Conservation (phyloP, 768 basidiomycete species). For the Boletus edulis region DNA sequence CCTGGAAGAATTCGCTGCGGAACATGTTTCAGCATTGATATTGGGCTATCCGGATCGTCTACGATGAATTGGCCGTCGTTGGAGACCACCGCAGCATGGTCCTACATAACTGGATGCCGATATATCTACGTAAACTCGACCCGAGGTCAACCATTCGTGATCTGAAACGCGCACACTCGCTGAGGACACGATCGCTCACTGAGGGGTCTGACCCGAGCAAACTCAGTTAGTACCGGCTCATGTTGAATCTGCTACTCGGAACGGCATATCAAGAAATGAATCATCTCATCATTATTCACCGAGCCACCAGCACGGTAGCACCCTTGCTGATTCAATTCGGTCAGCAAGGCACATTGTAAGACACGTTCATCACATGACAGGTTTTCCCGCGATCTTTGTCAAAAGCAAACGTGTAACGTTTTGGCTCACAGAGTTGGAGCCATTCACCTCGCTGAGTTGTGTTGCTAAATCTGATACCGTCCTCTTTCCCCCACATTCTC, state of each 20-base stretch:
- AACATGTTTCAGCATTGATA: too few relatives aligned
- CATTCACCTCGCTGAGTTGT: too few relatives aligned
- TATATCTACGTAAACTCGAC: too few relatives aligned
- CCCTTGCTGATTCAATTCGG: background rate
- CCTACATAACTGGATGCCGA: too few relatives aligned
- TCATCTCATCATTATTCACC: background rate
- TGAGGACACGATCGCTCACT: background rate
- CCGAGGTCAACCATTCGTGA: too few relatives aligned
- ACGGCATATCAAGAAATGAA: background rate
- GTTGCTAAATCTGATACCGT: background rate
- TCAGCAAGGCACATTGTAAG: background rate
- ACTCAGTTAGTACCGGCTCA: background rate
- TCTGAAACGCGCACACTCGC: background rate
- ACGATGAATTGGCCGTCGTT: background rate
- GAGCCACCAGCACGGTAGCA: background rate
- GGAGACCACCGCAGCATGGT: background rate
- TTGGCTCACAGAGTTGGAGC: background rate
- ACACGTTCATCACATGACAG: background rate
- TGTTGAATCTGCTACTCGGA: background rate
- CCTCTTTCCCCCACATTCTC: background rate
- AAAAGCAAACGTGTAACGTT: background rate
- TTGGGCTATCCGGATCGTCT: background rate
- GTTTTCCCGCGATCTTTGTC: background rate
- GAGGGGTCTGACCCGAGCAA: background rate
- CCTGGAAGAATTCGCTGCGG: background rate